Evolutionary conservation across 345 rosid genomes (phyloP).

Genomic region (Lumnitzera racemosa): DNA sequence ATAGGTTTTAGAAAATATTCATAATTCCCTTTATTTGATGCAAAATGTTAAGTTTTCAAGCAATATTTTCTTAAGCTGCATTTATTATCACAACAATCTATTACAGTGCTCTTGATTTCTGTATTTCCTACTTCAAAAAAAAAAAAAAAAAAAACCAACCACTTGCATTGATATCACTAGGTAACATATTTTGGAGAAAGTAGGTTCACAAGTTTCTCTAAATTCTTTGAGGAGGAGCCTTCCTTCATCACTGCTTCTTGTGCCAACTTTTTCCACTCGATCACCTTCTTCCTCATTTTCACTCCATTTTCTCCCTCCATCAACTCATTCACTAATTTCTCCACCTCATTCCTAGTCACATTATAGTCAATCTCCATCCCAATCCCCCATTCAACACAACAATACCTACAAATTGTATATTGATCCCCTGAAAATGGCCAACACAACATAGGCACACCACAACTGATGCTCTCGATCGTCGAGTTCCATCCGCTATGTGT

Average conservation of each 20-base stretch:
- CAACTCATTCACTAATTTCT: background rate
- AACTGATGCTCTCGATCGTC: background rate
- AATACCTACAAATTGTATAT: background rate
- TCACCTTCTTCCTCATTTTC: background rate
- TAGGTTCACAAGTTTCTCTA: background rate
- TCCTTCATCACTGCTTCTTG: background rate
- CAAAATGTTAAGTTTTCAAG: no score
- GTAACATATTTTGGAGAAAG: no score
- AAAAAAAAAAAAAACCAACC: no score
- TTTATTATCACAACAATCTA: no score
- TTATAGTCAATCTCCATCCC: background rate
- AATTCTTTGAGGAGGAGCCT: conserved; percentile 3
- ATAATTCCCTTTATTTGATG: no score
- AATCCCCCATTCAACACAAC: background rate
- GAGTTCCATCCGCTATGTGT: conserved; percentile 5
- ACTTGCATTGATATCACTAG: no score
- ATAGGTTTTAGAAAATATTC: no score
- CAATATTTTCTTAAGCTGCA: no score
- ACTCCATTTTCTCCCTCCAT: conserved; percentile 3
- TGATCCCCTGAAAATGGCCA: background rate
- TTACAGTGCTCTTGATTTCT: no score
- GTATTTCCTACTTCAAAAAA: no score
- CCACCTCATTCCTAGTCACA: background rate
- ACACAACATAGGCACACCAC: background rate
- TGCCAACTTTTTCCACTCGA: background rate